phyloP scores from a whole-genome alignment of 177 flowering plant genomes.

The Vitis hybrid region DNA sequence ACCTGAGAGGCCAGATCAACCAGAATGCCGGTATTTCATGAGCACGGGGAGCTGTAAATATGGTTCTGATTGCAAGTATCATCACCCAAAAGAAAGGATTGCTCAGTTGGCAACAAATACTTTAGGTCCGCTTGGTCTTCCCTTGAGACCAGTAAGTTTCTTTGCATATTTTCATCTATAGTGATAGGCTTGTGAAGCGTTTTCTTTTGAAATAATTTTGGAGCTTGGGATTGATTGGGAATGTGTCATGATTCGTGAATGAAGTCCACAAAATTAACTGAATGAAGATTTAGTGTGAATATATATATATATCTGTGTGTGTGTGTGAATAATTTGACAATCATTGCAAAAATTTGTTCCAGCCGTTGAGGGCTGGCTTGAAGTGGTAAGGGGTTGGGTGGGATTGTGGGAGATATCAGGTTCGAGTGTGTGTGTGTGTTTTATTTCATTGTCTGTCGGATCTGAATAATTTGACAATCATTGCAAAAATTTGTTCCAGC shows the following conservation, averaged over 20 bases:
- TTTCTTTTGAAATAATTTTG: not conserved
- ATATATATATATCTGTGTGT: too few relatives aligned
- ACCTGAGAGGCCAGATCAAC: slow-evolving; percentile 81
- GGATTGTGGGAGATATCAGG: too few relatives aligned
- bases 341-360: too few relatives aligned
- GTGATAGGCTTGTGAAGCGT: not conserved
- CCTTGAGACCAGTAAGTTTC: slow-evolving; percentile 70
- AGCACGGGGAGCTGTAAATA: slow-evolving; percentile 75
- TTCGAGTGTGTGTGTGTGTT: too few relatives aligned
- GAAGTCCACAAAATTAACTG: too few relatives aligned
- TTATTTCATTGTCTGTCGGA: too few relatives aligned
- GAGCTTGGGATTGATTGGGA: not conserved
- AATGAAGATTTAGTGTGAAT: too few relatives aligned
- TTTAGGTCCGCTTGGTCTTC: slow-evolving; percentile 59
- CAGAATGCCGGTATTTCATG: slow-evolving; percentile 76
- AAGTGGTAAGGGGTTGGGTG: too few relatives aligned
- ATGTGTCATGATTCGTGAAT: not conserved
- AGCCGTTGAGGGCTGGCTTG: too few relatives aligned
- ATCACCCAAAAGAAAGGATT: slow-evolving; percentile 70
- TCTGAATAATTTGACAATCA: too few relatives aligned
- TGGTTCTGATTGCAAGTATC: slow-evolving; percentile 76
- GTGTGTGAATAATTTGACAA: too few relatives aligned
- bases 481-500: too few relatives aligned
- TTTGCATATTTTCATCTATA: not conserved
- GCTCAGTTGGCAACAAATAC: slow-evolving; percentile 32